Conservation (phyloP, 139 green algal species). For the Chlamydomonas schloesseri region DNA sequence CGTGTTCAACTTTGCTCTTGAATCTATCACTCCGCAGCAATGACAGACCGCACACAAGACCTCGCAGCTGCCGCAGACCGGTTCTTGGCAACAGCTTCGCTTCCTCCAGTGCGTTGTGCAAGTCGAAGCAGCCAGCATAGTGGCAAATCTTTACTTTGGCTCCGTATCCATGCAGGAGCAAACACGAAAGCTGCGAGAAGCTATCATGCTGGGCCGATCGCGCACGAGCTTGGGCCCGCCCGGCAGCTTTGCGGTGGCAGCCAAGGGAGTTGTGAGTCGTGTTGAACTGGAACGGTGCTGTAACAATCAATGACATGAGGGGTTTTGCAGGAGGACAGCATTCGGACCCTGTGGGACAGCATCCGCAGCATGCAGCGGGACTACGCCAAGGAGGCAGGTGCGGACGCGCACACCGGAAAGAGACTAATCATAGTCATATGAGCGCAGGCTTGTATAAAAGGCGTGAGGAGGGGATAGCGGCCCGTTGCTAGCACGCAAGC, state of each 20-base stretch:
- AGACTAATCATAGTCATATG: too few species aligned
- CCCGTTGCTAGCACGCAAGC: too few species aligned
- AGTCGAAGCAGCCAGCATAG: background rate
- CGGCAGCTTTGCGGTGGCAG: constrained; percentile 24
- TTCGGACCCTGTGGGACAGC: constrained; percentile 24
- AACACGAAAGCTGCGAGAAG: constrained; percentile 1
- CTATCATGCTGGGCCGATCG: constrained; percentile 27
- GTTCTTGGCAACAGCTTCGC: constrained; percentile 10
- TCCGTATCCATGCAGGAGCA: constrained; percentile 24
- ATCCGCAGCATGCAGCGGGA: constrained; percentile 40
- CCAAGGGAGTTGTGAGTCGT: constrained; percentile 25
- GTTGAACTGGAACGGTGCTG: too few species aligned
- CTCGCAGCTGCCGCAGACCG: constrained; percentile 5
- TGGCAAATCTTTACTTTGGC: too few species aligned
- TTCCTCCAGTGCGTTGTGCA: background rate
- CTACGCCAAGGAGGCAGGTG: constrained; percentile 21
- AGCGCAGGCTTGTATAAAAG: too few species aligned
- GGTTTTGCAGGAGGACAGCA: constrained; percentile 31
- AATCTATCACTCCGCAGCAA: background rate
- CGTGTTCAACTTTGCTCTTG: background rate
- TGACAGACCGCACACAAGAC: constrained; percentile 28
- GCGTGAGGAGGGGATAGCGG: too few species aligned
- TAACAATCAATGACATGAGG: too few species aligned
- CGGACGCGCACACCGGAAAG: too few species aligned
- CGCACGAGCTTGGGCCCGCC: background rate